Conservation (phyloP, 73 alveolate genomes). For the Paramecium pentaurelia region DNA sequence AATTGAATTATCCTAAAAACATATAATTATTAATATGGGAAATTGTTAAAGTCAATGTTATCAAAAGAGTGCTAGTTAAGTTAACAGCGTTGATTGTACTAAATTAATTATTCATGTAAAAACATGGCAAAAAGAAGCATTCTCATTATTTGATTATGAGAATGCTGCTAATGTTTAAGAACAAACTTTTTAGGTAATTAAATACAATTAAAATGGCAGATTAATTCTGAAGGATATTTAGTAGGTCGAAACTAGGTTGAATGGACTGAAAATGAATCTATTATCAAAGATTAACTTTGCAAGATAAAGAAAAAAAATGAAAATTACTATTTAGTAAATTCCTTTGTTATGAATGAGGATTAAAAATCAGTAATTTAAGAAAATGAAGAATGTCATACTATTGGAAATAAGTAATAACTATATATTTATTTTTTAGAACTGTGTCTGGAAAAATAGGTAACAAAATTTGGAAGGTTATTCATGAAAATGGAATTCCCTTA, state of each 20-base stretch:
- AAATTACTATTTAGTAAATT: neutral
- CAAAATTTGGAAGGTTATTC: neutral
- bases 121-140: constrained; percentile 34
- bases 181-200: neutral
- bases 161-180: neutral
- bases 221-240: neutral
- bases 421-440: neutral
- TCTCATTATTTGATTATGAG: constrained; percentile 45
- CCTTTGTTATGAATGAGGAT: neutral
- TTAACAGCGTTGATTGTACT: neutral
- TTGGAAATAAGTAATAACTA: neutral
- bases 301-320: neutral
- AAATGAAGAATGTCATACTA: constrained; percentile 12
- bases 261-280: neutral
- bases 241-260: neutral
- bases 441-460: neutral
- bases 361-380: neutral
- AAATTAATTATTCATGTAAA: neutral
- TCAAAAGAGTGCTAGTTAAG: neutral
- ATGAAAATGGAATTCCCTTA: constrained; percentile 9
- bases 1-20: neutral
- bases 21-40: neutral
- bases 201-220: neutral
- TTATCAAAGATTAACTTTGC: neutral
- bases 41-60: constrained; percentile 15